Conservation (phyloP, 345 rosid species). For the Microthlaspi erraticum region DNA sequence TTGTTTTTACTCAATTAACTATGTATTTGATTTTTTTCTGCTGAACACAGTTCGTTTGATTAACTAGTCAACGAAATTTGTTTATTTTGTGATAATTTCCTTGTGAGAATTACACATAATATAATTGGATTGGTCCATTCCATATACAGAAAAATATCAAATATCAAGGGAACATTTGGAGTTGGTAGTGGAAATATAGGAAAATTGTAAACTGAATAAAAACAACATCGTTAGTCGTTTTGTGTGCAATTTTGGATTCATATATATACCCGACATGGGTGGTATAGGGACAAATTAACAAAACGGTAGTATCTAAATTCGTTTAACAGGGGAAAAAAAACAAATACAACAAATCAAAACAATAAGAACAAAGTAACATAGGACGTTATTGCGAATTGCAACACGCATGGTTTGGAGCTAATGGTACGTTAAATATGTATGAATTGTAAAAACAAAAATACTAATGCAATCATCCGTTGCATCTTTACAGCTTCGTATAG, state of each 20-base stretch:
- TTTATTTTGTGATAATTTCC: neutral
- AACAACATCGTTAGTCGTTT: slow-evolving; percentile 5
- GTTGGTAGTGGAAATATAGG: neutral
- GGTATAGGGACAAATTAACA: neutral
- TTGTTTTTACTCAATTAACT: neutral
- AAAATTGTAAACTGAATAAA: neutral
- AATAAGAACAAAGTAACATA: neutral
- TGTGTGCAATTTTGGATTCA: neutral
- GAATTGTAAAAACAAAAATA: neutral
- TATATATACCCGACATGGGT: slow-evolving; percentile 1
- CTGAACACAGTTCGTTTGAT: neutral
- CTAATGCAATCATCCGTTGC: neutral
- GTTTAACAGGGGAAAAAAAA: neutral
- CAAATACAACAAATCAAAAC: no score
- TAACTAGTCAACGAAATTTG: slow-evolving; percentile 4
- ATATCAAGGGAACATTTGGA: neutral
- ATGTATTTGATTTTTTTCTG: neutral
- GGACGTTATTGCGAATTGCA: neutral
- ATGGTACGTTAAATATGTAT: neutral
- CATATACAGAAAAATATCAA: neutral
- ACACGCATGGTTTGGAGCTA: neutral
- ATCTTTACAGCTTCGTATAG: neutral
- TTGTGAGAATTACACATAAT: neutral
- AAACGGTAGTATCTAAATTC: neutral
- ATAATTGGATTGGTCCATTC: neutral